These are phyloP conservation scores for Dothideomycetes sp. DNA, from an alignment of 2,329 filamentous ascomycete genomes.

Conservation along the genomic window DNA sequence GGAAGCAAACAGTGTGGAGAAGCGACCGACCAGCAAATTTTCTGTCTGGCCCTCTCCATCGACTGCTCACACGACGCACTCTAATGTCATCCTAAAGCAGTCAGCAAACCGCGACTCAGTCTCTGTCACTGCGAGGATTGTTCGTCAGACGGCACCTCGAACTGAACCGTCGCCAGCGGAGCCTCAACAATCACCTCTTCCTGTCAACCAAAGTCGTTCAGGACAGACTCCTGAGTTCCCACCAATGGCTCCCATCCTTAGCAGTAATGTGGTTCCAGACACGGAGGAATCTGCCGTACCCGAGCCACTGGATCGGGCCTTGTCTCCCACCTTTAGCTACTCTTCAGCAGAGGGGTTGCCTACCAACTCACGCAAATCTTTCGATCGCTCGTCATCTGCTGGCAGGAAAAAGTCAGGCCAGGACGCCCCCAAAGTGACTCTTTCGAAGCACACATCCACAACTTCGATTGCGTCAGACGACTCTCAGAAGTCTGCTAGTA, in stretches of 20 bases:
- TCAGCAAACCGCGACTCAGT: conserved; percentile 55
- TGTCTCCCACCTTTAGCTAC: background rate
- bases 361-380: conserved; percentile 8
- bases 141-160: conserved; percentile 47
- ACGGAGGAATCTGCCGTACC: conserved; percentile 3
- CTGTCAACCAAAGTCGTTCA: conserved; percentile 50
- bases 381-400: conserved; percentile 2
- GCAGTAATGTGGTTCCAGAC: background rate
- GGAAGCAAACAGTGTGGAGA: background rate
- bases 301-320: background rate
- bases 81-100: background rate
- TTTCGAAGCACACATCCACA: conserved; percentile 3
- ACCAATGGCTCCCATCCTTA: background rate
- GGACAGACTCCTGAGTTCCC: conserved; percentile 6
- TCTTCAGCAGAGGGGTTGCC: conserved; percentile 3
- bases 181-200: conserved; percentile 45
- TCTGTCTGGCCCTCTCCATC: conserved; percentile 4
- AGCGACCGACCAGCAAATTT: conserved; percentile 1
- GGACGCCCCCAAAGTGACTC: conserved; percentile 4
- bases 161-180: conserved; percentile 41
- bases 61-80: background rate
- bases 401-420: conserved; percentile 3
- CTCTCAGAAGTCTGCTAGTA: conserved; percentile 40
- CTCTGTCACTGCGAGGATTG: conserved; percentile 78
- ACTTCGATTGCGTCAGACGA: conserved; percentile 22